Evolutionary conservation across 129 eudicot species (phyloP).

Genomic region (Logfia minima): DNA sequence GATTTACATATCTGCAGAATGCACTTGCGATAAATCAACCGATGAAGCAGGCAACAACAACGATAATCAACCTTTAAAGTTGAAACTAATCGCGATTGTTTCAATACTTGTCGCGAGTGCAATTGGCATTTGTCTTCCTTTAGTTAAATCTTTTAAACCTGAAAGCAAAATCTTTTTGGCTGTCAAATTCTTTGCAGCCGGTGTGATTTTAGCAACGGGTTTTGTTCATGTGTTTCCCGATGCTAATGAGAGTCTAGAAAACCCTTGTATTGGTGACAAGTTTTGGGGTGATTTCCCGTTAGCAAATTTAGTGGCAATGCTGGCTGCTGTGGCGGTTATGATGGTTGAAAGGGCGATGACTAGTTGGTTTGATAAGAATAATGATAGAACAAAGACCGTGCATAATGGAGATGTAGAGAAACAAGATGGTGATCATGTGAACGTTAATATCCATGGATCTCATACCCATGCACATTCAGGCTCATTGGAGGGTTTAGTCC

Average conservation of each 20-base stretch:
- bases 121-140: slow-evolving; percentile 43
- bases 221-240: slow-evolving; percentile 59
- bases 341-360: slow-evolving; percentile 41
- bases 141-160: slow-evolving; percentile 31
- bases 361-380: slow-evolving; percentile 13
- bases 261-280: slow-evolving; percentile 36
- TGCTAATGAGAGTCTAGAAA: slow-evolving; percentile 42
- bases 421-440: slow-evolving; percentile 21
- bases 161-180: slow-evolving; percentile 35
- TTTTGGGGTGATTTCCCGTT: slow-evolving; percentile 50
- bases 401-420: slow-evolving; percentile 23
- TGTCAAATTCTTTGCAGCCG: slow-evolving; percentile 51
- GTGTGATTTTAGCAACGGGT: slow-evolving; percentile 58
- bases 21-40: slow-evolving; percentile 23
- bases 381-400: not conserved
- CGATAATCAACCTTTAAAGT: slow-evolving; percentile 18
- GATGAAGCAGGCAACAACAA: slow-evolving; percentile 5
- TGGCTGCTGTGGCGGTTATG: slow-evolving; percentile 40
- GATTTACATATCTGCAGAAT: slow-evolving; percentile 23
- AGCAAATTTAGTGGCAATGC: slow-evolving; percentile 45
- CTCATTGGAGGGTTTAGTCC: slow-evolving; percentile 1
- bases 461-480: slow-evolving; percentile 39
- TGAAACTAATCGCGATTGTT: slow-evolving; percentile 39
- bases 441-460: not conserved
- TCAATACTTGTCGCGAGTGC: slow-evolving; percentile 40